Evolutionary conservation across 495 filamentous ascomycete genomes (phyloP).

Genomic region (Aeminium ludgeri): DNA sequence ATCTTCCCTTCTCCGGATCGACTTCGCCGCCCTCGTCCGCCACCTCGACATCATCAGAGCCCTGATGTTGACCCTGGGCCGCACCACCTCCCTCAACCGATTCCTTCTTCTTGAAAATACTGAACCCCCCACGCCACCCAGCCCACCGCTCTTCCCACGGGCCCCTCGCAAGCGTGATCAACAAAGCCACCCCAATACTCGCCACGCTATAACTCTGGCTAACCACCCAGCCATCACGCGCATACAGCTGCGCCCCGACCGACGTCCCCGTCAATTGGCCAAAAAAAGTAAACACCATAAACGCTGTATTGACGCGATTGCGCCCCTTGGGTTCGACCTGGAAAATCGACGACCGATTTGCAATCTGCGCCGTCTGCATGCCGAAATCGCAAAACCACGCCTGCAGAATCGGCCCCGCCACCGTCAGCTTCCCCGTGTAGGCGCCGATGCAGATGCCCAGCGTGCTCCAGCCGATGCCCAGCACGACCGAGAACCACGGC

Average conservation of each 20-base stretch:
- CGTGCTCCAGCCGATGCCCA: slow-evolving; percentile 42
- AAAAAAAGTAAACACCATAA: slow-evolving; percentile 58
- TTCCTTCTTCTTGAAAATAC: slow-evolving; percentile 25
- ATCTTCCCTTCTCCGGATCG: slow-evolving; percentile 5
- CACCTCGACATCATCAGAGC: slow-evolving; percentile 1
- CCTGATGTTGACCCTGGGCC: slow-evolving; percentile 16
- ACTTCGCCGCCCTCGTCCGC: background rate
- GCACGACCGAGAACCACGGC: slow-evolving; percentile 46
- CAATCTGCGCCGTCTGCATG: slow-evolving; percentile 57
- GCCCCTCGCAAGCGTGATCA: slow-evolving; percentile 40
- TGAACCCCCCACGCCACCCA: slow-evolving; percentile 59
- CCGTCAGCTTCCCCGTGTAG: slow-evolving; percentile 43
- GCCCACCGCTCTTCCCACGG: slow-evolving; percentile 58
- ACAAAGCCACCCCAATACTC: slow-evolving; percentile 42
- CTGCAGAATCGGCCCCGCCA: slow-evolving; percentile 62
- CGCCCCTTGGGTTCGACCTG: slow-evolving; percentile 50
- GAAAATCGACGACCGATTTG: slow-evolving; percentile 57
- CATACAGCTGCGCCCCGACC: slow-evolving; percentile 55
- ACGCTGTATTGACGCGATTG: slow-evolving; percentile 69
- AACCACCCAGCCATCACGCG: slow-evolving; percentile 49
- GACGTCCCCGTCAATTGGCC: slow-evolving; percentile 65
- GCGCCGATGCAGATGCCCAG: slow-evolving; percentile 53
- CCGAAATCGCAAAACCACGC: slow-evolving; percentile 59
- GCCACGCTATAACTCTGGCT: slow-evolving; percentile 52
- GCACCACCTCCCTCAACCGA: slow-evolving; percentile 12